Percentiles rank a stretch among this genome's conserved stretches.
phyloP scores from a whole-genome alignment of 257 asterid species.

The Henckelia pumila region DNA sequence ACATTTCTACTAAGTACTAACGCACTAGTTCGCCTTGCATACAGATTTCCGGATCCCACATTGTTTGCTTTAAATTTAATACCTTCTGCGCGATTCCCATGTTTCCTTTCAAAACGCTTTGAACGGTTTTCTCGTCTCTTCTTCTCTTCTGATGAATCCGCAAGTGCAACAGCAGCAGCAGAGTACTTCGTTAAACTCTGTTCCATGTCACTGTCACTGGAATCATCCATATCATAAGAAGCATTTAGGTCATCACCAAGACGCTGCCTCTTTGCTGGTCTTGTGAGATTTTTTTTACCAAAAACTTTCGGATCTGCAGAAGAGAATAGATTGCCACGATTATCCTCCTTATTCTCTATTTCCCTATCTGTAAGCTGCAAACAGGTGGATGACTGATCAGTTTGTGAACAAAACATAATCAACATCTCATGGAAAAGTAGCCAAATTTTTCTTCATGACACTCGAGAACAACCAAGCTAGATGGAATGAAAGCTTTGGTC shows the following conservation, averaged over 20 bases:
- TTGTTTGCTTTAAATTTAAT: constrained; percentile 44
- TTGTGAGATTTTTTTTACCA: constrained; percentile 38
- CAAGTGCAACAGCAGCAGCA: constrained; percentile 67
- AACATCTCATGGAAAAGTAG: constrained; percentile 15
- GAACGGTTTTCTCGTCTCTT: constrained; percentile 89
- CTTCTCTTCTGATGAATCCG: constrained; percentile 85
- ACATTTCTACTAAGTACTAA: constrained; percentile 56
- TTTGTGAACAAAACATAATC: constrained; percentile 12
- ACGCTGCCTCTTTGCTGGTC: constrained; percentile 88
- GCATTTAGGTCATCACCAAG: constrained; percentile 49
- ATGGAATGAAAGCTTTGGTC: background rate
- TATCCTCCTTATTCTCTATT: constrained; percentile 48
- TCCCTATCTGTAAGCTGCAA: constrained; percentile 71
- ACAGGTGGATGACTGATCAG: constrained; percentile 23
- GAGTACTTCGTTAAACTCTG: constrained; percentile 63
- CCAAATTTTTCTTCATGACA: background rate
- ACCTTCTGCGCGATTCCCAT: constrained; percentile 52
- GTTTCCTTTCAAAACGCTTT: constrained; percentile 85
- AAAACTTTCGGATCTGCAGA: constrained; percentile 50
- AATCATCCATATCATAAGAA: constrained; percentile 54
- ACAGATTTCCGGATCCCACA: constrained; percentile 46
- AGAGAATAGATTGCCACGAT: constrained; percentile 47
- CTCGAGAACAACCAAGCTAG: background rate
- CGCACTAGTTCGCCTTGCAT: constrained; percentile 66
- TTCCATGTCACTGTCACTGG: constrained; percentile 92